Conservation (phyloP, 371 early-diverging fungal genomes). For the Mortierella sp. region DNA sequence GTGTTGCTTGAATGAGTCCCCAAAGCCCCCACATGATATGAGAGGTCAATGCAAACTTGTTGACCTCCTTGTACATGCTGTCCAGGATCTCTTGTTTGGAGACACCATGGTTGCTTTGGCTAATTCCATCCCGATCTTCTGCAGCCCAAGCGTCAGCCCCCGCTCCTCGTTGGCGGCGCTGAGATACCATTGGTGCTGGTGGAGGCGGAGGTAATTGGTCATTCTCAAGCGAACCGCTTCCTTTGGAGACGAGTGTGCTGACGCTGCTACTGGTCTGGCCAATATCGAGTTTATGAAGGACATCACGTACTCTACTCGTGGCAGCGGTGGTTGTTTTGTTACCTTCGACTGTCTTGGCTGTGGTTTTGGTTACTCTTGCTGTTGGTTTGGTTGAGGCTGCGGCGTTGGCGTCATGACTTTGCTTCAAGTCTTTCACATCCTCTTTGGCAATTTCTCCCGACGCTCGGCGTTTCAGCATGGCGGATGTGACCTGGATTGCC, state of each 20-base stretch:
- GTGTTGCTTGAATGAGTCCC: slow-evolving; percentile 83
- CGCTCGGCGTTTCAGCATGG: slow-evolving; percentile 9
- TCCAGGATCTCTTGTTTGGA: slow-evolving; percentile 47
- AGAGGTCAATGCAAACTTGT: slow-evolving; percentile 67
- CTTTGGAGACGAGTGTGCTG: slow-evolving; percentile 8
- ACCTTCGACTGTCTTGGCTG: too few relatives aligned
- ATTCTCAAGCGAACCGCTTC: slow-evolving; percentile 25
- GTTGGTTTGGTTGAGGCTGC: too few relatives aligned
- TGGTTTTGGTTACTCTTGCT: too few relatives aligned
- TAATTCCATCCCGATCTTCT: background rate
- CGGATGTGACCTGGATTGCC: slow-evolving; percentile 26
- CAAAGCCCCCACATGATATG: slow-evolving; percentile 87
- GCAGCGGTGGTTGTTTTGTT: slow-evolving; percentile 8
- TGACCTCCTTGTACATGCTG: slow-evolving; percentile 50
- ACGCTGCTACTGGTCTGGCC: background rate
- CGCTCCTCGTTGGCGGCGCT: too few relatives aligned
- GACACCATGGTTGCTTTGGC: slow-evolving; percentile 26
- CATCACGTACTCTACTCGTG: slow-evolving; percentile 1
- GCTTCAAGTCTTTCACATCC: background rate
- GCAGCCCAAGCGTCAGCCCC: too few relatives aligned
- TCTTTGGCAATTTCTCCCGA: slow-evolving; percentile 1
- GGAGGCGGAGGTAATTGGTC: slow-evolving; percentile 2
- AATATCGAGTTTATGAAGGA: background rate
- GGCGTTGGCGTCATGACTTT: background rate
- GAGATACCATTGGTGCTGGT: too few relatives aligned